Base-by-base conservation (phyloP, 257 asterid species). In the Lycium ferocissimum region DNA sequence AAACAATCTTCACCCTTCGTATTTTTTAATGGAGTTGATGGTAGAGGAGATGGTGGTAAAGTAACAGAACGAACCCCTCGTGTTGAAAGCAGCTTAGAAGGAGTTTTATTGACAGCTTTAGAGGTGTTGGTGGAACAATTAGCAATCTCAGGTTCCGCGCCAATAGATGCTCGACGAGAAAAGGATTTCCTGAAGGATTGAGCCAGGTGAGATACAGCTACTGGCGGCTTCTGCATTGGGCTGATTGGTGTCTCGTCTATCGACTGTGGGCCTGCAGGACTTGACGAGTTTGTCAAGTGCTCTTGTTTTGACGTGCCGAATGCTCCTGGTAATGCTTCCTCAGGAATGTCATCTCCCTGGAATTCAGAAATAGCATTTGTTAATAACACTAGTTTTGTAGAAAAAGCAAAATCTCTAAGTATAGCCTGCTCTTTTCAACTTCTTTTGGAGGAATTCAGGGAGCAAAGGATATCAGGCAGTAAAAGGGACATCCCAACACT, bases 301-400 rank as follows among this genome's bases (percentile, higher is more conserved):
- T 79, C 79, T 82, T 78, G 91, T 84, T 88, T 92, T 56, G 73
- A 33, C 65, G 33, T 79, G 84, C 83, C 85, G 87, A 93, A 94
- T 20, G 95, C 94, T 33, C 84, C 93, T 2, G 99, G 99, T 9
- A 95, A 86, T 20, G 6, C 89, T 84, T 85, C 97, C 90, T 89
- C 94, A 1, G 99, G 98, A 83, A 97, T 89, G 58, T 97, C 99
- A 87, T 97, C 92, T 1, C 89, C 94, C 99, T 97, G 95, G 83
- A 69, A 62, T 73, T 45, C 56, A 88, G 35, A 79, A 26, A 14
- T 3, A 22, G 26, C 65, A 53, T 51, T 13, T 3, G 9, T 76
- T 8, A 76, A 26, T 6, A 15, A 69, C 26, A 26, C 2, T 1
- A 22, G 15, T 76, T 76, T 53, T 8, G 3, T 11, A 3, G 11